Evolutionary conservation across 2,329 filamentous ascomycete species (phyloP).

Genomic region (Domatiomyces globalis): DNA sequence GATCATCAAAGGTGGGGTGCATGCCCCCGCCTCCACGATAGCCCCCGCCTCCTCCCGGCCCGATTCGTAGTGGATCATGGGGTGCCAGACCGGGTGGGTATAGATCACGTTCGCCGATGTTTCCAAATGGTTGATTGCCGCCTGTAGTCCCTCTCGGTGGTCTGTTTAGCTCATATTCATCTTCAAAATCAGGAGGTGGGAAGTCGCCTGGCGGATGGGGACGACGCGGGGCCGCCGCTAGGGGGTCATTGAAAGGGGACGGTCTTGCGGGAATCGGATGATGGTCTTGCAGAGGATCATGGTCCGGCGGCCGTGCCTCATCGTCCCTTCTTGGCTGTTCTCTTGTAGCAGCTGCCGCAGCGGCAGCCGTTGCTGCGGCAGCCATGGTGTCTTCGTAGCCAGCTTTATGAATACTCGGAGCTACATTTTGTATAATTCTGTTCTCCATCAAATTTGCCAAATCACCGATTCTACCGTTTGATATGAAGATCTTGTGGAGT

Average conservation of each 20-base stretch:
- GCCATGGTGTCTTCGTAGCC: slow-evolving; percentile 52
- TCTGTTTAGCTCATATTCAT: slow-evolving; percentile 71
- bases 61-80: slow-evolving; percentile 63
- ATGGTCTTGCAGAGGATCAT: slow-evolving; percentile 38
- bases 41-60: slow-evolving; percentile 45
- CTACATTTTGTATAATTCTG: slow-evolving; percentile 69
- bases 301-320: slow-evolving; percentile 29
- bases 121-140: slow-evolving; percentile 27
- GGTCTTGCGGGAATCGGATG: slow-evolving; percentile 49
- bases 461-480: slow-evolving; percentile 52
- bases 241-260: slow-evolving; percentile 53
- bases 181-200: slow-evolving; percentile 79
- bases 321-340: slow-evolving; percentile 28
- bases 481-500: slow-evolving; percentile 56
- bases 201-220: slow-evolving; percentile 61
- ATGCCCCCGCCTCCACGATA: slow-evolving; percentile 59
- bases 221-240: slow-evolving; percentile 43
- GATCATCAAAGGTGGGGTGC: slow-evolving; percentile 92
- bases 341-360: slow-evolving; percentile 13
- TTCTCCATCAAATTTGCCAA: slow-evolving; percentile 60
- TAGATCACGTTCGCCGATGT: slow-evolving; percentile 73
- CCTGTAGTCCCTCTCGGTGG: slow-evolving; percentile 41
- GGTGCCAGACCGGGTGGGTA: slow-evolving; percentile 78
- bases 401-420: slow-evolving; percentile 61
- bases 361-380: slow-evolving; percentile 27